Evolutionary conservation across 2,329 filamentous ascomycete genomes (phyloP), one percentile per base, ranked within the genome.

Genomic region (Hyphodiscus sp.): DNA sequence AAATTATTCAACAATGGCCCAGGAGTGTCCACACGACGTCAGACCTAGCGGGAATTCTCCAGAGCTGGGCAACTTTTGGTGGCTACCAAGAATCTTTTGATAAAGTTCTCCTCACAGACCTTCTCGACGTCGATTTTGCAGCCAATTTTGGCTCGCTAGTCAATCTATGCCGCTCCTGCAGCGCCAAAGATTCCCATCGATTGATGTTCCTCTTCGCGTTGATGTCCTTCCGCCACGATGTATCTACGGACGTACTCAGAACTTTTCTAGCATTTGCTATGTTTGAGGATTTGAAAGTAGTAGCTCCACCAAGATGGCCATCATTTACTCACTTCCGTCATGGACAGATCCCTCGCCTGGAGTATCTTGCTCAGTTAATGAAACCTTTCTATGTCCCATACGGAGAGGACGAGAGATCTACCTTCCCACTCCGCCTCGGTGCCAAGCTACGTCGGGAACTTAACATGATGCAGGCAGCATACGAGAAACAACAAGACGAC

Each of bases 281-380:
- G 0, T 60, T 75, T 16, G 58, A 68, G 0, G 67, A 70, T 0
- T 58, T 81, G 1, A 73, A 70, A 49, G 42, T 13, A 1, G 51
- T 77, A 0, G 6, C 60, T 1, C 63, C 73, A 2, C 76, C 76
- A 0, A 30, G 41, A 2, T 67, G 68, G 56, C 65, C 64, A 46
- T 62, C 62, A 5, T 74, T 70, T 16, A 23, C 72, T 67, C 38
- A 80, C 82, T 55, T 65, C 85, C 0, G 83, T 82, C 0, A 59
- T 57, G 0, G 63, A 71, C 0, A 68, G 86, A 0, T 57, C 81
- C 71, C 74, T 0, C 0, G 73, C 82, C 49, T 65, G 85, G 0
- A 68, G 61, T 0, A 85, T 85, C 58, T 54, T 42, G 1, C 76
- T 84, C 2, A 79, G 77, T 47, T 0, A 11, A 0, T 55, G 59